Percentiles rank a stretch among this genome's conserved stretches.
Evolutionary conservation across 371 early-diverging fungal genomes (phyloP).

Genomic region (Actinomortierella wolfii): DNA sequence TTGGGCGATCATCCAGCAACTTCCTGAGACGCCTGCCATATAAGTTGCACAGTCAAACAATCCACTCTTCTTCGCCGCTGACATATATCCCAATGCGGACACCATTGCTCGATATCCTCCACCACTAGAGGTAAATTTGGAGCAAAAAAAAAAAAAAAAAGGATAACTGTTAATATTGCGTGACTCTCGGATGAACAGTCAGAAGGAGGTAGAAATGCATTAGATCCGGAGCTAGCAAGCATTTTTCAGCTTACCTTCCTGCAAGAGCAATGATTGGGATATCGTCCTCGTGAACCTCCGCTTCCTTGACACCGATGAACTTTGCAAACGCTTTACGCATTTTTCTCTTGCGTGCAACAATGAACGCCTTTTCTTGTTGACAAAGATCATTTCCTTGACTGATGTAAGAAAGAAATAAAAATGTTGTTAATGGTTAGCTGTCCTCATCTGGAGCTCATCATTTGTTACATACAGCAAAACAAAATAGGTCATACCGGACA

Average conservation of each 20-base stretch:
- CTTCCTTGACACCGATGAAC: slow-evolving; percentile 66
- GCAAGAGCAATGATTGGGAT: slow-evolving; percentile 72
- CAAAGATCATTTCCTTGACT: slow-evolving; percentile 50
- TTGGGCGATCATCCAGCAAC: slow-evolving; percentile 56
- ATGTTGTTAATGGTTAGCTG: no score
- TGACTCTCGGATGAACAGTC: neutral
- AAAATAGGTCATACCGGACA: slow-evolving; percentile 18
- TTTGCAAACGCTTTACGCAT: slow-evolving; percentile 66
- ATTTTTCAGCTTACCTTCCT: slow-evolving; percentile 51
- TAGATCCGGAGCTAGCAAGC: neutral
- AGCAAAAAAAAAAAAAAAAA: no score
- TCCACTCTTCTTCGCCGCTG: slow-evolving; percentile 59
- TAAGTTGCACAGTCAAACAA: slow-evolving; percentile 62
- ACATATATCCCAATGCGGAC: slow-evolving; percentile 60
- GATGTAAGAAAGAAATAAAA: no score
- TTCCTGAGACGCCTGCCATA: slow-evolving; percentile 63
- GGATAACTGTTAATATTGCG: no score
- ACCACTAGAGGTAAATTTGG: slow-evolving; percentile 49
- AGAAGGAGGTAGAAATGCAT: neutral
- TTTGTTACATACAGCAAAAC: no score
- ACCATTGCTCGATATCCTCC: slow-evolving; percentile 78
- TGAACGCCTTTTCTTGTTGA: slow-evolving; percentile 55
- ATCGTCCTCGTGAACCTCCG: slow-evolving; percentile 61
- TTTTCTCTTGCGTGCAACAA: slow-evolving; percentile 48
- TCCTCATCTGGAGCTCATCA: no score